Evolutionary conservation across 805 yeast species (phyloP).

Genomic region (Candida peoriensis): DNA sequence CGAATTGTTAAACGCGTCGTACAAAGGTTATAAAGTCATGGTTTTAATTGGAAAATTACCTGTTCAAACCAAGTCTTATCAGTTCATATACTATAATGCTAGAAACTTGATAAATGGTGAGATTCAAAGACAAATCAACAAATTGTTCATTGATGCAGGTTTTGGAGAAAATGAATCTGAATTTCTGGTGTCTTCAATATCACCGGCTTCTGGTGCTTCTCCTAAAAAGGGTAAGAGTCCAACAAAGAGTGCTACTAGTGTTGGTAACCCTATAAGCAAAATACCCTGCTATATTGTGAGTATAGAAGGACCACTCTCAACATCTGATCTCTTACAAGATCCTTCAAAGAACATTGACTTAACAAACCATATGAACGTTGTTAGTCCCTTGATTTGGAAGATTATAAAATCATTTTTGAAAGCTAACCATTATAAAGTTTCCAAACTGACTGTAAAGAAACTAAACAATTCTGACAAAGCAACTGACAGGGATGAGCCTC

Average conservation of each 20-base stretch:
- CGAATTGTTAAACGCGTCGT: slow-evolving; percentile 26
- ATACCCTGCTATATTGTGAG: slow-evolving; percentile 37
- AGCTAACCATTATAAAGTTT: slow-evolving; percentile 18
- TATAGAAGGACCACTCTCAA: slow-evolving; percentile 22
- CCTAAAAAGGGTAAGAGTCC: slow-evolving; percentile 20
- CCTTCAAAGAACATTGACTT: slow-evolving; percentile 29
- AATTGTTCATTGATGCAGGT: slow-evolving; percentile 20
- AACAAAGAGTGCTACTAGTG: slow-evolving; percentile 20
- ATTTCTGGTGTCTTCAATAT: slow-evolving; percentile 13
- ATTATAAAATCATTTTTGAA: slow-evolving; percentile 26
- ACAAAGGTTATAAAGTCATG: slow-evolving; percentile 23
- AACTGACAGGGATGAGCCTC: not conserved
- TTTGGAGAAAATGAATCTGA: slow-evolving; percentile 14
- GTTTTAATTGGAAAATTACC: slow-evolving; percentile 38
- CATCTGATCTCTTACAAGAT: slow-evolving; percentile 37
- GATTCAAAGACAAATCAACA: slow-evolving; percentile 21
- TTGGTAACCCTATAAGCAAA: slow-evolving; percentile 29
- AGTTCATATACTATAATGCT: slow-evolving; percentile 42
- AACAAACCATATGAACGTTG: slow-evolving; percentile 23
- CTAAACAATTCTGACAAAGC: not conserved
- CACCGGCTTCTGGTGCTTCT: slow-evolving; percentile 11
- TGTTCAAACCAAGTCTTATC: slow-evolving; percentile 32
- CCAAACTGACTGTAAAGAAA: not conserved
- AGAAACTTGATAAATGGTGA: slow-evolving; percentile 17
- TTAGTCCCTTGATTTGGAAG: slow-evolving; percentile 29